Conservation (phyloP, 2,329 filamentous ascomycete species). For the Aspergillus chevalieri region DNA sequence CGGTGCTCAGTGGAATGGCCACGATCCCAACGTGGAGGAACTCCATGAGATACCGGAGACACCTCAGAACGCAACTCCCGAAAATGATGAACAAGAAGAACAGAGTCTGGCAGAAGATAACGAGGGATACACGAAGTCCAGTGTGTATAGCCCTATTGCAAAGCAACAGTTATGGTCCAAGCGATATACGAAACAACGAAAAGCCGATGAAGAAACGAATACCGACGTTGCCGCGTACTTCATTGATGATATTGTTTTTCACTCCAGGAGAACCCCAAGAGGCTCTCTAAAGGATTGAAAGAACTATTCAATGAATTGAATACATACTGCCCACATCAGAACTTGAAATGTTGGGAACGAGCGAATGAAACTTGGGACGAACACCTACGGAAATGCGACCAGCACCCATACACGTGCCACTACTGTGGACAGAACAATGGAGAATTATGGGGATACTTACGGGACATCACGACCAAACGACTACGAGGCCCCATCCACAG, state of each 20-base stretch:
- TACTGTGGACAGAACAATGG: neutral
- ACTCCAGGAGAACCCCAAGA: neutral
- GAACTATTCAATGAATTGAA: neutral
- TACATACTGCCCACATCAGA: neutral
- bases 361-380: neutral
- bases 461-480: neutral
- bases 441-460: neutral
- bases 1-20: neutral
- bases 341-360: neutral
- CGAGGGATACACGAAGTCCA: neutral
- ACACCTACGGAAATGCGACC: neutral
- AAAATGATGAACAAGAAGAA: neutral
- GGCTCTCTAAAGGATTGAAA: neutral
- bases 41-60: neutral
- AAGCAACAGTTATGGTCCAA: neutral
- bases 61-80: neutral
- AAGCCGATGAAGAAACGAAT: neutral
- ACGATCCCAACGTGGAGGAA: neutral
- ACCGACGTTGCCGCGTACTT: neutral
- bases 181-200: neutral
- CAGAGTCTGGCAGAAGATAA: neutral
- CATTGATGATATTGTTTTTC: neutral
- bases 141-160: neutral
- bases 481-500: neutral
- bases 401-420: neutral